These are phyloP conservation scores for Verbascum thapsus DNA, from an alignment of 257 asterid genomes.

Conservation along the genomic window DNA sequence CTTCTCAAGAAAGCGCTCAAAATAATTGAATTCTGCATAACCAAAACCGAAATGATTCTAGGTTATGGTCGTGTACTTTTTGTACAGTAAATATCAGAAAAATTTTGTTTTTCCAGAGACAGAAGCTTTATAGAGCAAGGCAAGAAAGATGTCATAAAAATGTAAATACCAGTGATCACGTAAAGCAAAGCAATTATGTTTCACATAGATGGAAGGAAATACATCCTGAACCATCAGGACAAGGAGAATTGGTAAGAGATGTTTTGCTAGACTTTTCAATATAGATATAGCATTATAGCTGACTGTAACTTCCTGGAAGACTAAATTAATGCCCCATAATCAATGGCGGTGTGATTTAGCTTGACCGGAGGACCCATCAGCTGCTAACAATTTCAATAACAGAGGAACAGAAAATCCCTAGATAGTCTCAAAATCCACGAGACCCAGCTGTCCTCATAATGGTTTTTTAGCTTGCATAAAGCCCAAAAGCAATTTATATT, in stretches of 20 bases:
- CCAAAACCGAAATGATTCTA: neutral
- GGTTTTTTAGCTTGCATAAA: neutral
- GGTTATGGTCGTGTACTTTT: neutral
- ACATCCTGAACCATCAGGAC: too few species aligned
- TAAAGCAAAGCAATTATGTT: neutral
- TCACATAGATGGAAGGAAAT: neutral
- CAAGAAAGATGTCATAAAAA: constrained; percentile 17
- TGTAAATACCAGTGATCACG: constrained; percentile 12
- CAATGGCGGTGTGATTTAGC: constrained; percentile 9
- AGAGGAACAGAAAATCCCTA: neutral
- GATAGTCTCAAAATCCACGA: neutral
- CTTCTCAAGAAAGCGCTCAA: constrained; percentile 10
- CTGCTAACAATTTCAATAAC: neutral
- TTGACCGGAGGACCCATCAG: neutral
- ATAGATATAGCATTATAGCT: neutral
- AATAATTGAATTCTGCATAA: neutral
- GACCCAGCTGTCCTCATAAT: neutral
- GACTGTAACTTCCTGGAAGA: neutral
- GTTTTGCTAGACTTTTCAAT: neutral
- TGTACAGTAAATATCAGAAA: constrained; percentile 5
- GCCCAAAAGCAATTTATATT: neutral
- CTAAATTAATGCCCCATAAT: neutral
- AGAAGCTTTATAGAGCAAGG: constrained; percentile 8
- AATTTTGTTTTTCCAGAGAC: neutral
- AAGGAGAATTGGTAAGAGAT: too few species aligned